Evolutionary conservation across 192 early-diverging fungal species (phyloP), one percentile per base, ranked within the genome.

Genomic region (Mortierella hygrophila): DNA sequence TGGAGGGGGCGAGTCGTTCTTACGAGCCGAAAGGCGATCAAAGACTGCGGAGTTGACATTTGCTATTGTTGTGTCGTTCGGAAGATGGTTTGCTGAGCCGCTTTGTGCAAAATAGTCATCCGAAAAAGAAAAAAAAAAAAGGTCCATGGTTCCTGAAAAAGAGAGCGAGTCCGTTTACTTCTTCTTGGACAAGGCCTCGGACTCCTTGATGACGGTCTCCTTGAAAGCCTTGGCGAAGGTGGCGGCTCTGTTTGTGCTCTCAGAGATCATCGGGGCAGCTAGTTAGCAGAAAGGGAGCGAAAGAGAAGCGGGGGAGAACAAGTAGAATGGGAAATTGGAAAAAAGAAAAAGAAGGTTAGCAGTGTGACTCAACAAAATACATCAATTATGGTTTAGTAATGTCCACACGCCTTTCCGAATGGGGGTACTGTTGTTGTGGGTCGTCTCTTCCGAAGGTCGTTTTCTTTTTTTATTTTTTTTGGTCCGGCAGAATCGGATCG

Each of bases 171-270:
- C 40, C 18, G 40, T 47, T 79, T 85, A 80, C 78, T 85, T 85
- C 63, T 70, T 85, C 83, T 85, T 85, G 57, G 83, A 42, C 38
- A 85, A 18, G 72, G 80, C 80, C 78, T 85, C 83, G 18, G 83
- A 85, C 78, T 85, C 83, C 78, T 85, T 85, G 78, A 80, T 77
- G 69, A 85, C 41, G 11, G 83, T 85, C 83, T 85, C 83, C 78
- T 85, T 85, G 83, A 85, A 85, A n/a, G 83, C 83, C 75, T 85
- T 85, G 23, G 83, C 83, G 74, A 85, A 85, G 70, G 80, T 38
- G 16, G 83, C 80, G 47, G 83, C 83, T 49, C 74, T 80, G 75
- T 63, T 80, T 37, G 83, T 44, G 83, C 83, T 79, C 70, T 85
- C 83, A n/a, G 54, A 42, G 63, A 85, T 76, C 75, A 85, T 73